A percentile compares a stretch with the other conserved stretches of the same genome.
Conservation (phyloP, 805 yeast genomes). For the Tetrapisispora nanseiensis region DNA sequence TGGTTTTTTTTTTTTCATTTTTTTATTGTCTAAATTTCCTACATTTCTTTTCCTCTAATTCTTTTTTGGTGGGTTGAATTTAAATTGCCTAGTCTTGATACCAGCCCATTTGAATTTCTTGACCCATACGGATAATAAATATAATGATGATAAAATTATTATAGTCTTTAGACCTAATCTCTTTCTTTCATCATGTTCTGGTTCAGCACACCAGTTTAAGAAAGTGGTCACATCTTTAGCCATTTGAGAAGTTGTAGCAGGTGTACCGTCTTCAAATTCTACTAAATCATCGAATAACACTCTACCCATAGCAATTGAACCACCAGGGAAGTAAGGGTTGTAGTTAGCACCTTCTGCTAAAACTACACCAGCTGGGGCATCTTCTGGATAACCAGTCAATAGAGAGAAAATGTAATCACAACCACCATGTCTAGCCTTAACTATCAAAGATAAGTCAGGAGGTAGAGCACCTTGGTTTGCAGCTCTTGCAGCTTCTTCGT, state of each 20-base stretch:
- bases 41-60: background rate
- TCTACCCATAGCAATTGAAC: slow-evolving; percentile 98
- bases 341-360: slow-evolving; percentile 93
- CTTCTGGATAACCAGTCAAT: slow-evolving; percentile 98
- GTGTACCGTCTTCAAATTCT: slow-evolving; percentile 98
- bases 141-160: slow-evolving; percentile 66
- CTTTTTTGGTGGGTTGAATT: slow-evolving; percentile 79
- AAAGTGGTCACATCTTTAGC: slow-evolving; percentile 95
- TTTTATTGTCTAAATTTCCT: background rate
- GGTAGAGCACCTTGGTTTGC: slow-evolving; percentile 99
- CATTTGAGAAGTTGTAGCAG: slow-evolving; percentile 97
- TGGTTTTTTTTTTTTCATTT: background rate
- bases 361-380: slow-evolving; percentile 93
- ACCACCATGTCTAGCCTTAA: slow-evolving; percentile 98
- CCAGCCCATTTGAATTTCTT: slow-evolving; percentile 98
- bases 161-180: slow-evolving; percentile 91
- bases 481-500: slow-evolving; percentile 99
- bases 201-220: slow-evolving; percentile 97
- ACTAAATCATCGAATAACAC: slow-evolving; percentile 94
- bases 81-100: slow-evolving; percentile 88
- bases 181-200: slow-evolving; percentile 98
- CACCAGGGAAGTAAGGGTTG: slow-evolving; percentile 99
- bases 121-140: slow-evolving; percentile 77
- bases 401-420: slow-evolving; percentile 89
- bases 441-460: slow-evolving; percentile 93